Evolutionary conservation across 2,329 filamentous ascomycete species (phyloP).

Genomic region (Aureobasidium sp.): DNA sequence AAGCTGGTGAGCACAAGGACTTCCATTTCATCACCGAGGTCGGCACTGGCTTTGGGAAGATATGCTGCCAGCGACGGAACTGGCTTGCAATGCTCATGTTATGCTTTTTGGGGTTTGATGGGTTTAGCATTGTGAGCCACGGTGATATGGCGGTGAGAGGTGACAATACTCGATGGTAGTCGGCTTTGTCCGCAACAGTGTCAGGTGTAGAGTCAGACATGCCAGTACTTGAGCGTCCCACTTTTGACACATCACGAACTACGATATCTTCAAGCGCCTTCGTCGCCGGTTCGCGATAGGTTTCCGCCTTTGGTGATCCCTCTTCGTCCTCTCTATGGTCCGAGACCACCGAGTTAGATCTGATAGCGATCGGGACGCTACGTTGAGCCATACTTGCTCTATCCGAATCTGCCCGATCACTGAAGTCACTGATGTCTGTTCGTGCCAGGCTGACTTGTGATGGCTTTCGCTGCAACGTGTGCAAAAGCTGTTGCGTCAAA

Average conservation of each 20-base stretch:
- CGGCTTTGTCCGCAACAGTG: not conserved
- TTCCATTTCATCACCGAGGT: constrained; percentile 96
- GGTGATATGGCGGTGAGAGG: constrained; percentile 70
- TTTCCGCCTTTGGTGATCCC: not conserved
- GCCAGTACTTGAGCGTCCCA: not conserved
- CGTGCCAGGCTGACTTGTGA: constrained; percentile 12
- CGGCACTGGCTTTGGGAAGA: constrained; percentile 77
- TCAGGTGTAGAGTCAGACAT: not conserved
- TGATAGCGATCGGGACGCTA: constrained; percentile 9
- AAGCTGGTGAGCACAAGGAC: constrained; percentile 83
- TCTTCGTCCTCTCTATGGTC: not conserved
- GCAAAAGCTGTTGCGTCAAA: constrained; percentile 14
- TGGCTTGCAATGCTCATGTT: constrained; percentile 63
- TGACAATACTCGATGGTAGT: constrained; percentile 45
- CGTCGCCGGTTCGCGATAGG: not conserved
- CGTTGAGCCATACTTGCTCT: not conserved
- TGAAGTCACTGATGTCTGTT: not conserved
- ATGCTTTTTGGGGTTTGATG: constrained; percentile 77
- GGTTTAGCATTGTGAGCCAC: constrained; percentile 90
- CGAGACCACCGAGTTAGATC: not conserved
- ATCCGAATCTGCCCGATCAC: constrained; percentile 3
- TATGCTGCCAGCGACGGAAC: constrained; percentile 94
- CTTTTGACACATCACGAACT: constrained; percentile 5
- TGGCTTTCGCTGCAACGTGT: constrained; percentile 13
- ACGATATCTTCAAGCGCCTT: constrained; percentile 8